Base-by-base conservation (phyloP, 2,329 filamentous ascomycete species). In the Teratosphaeria zuluensis region DNA sequence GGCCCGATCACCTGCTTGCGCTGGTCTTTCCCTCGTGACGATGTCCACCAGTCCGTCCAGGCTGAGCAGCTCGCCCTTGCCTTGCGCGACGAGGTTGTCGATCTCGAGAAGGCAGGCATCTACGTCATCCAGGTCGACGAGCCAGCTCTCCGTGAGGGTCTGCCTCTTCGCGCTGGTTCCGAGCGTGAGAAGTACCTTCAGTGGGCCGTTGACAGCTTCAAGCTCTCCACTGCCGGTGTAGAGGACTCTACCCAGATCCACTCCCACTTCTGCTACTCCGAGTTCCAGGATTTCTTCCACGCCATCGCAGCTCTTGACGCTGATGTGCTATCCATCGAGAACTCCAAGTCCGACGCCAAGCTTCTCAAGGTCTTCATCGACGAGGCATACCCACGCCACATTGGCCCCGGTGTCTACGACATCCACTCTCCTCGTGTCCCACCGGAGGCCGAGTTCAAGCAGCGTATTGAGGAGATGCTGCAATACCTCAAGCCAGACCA, bases 201-300 rank as follows among this genome's bases (percentile, higher is more conserved):
- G 70, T 99, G 94, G 94, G 94, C 94, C 62, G 94, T 99, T 72
- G 87, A 96, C 81, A 91, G 92, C 70, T 99, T 99, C 91, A 91
- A 90, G 76, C 90, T 99, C 68, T 87, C 92, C 66, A 95, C 92
- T 70, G 86, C 91, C 62, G 94, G 91, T 76, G 92, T 99, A 62
- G 80, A 91, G 80, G 90, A 99, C 78, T 89, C 88, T 60, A 99
- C 94, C 68, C 94, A 99, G 84, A 96, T 99, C 77, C 94, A 99
- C 88, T 96, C 92, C 65, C 94, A 99, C 84, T 99, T 99, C 89
- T 99, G 94, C 80, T 99, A 99, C 87, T 97, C 94, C 56, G 94
- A 99, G 84, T 99, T 99, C 90, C 94, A 99, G 82, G 94, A 99
- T 84, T 99, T 99, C 85, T 99, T 99, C 91, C 90, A 97, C 80